Evolutionary conservation across 805 yeast genomes (phyloP).

Genomic region (Candida michaelii): DNA sequence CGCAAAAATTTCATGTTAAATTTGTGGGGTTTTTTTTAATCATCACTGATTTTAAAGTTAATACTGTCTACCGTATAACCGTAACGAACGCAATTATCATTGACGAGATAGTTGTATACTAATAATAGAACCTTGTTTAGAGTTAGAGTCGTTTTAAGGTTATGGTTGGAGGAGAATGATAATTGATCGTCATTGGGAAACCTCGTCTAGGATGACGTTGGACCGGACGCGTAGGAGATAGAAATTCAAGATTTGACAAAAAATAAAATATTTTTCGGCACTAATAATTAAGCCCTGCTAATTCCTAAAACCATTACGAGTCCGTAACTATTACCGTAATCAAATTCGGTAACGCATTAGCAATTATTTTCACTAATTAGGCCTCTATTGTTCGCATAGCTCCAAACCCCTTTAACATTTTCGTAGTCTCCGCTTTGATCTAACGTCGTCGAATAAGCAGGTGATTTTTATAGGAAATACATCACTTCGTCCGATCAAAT

Average conservation of each 20-base stretch:
- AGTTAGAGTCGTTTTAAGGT: not conserved
- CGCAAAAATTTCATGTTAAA: conserved; percentile 2
- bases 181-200: too few relatives aligned
- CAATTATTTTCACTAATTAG: conserved; percentile 4
- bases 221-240: not conserved
- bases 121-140: too few relatives aligned
- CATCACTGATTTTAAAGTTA: too few relatives aligned
- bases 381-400: not conserved
- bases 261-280: conserved; percentile 3
- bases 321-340: not conserved
- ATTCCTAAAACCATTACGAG: too few relatives aligned
- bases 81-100: not conserved
- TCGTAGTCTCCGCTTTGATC: conserved; percentile 5
- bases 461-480: not conserved
- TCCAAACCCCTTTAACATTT: not conserved
- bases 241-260: not conserved
- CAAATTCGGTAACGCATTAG: not conserved
- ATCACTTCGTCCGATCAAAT: not conserved
- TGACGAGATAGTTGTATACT: too few relatives aligned
- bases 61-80: too few relatives aligned
- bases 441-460: conserved; percentile 3
- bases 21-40: conserved; percentile 4
- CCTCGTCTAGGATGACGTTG: too few relatives aligned
- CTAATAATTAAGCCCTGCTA: not conserved
- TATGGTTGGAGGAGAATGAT: too few relatives aligned